Conservation (phyloP, 2,329 filamentous ascomycete genomes). For the Chrysosphaeria jannelii region DNA sequence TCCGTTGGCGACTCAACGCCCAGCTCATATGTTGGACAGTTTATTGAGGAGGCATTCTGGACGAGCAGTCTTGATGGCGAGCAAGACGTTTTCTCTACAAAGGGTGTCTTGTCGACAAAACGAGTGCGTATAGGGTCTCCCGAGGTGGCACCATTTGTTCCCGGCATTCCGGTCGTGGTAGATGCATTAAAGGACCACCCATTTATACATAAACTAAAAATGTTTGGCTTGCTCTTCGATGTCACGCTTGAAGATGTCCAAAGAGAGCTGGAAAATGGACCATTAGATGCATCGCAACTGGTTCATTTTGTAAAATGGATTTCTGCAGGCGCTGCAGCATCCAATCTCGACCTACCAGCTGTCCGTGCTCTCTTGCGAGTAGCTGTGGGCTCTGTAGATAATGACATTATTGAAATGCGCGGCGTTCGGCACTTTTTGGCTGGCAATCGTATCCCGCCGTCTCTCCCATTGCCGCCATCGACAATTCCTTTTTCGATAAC, state of each 20-base stretch:
- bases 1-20: conserved; percentile 77
- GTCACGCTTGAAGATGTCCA: conserved; percentile 72
- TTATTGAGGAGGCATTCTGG: conserved; percentile 92
- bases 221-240: conserved; percentile 62
- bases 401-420: conserved; percentile 40
- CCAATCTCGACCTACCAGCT: conserved; percentile 39
- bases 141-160: conserved; percentile 41
- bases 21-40: conserved; percentile 50
- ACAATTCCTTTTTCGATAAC: conserved; percentile 73
- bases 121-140: conserved; percentile 48
- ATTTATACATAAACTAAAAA: conserved; percentile 54
- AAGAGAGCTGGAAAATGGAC: conserved; percentile 51
- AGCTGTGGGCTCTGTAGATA: conserved; percentile 39
- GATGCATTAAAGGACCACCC: conserved; percentile 39
- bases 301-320: conserved; percentile 66
- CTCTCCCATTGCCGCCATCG: conserved; percentile 47
- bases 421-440: conserved; percentile 48
- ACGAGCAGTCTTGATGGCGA: conserved; percentile 54
- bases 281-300: conserved; percentile 50
- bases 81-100: conserved; percentile 68
- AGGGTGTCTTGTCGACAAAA: conserved; percentile 59
- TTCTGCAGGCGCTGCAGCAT: conserved; percentile 35
- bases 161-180: conserved; percentile 65
- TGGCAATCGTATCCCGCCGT: conserved; percentile 49
- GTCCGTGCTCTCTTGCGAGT: conserved; percentile 46